Evolutionary conservation across 768 basidiomycete species (phyloP).

Genomic region (Rhodotorula toruloides): DNA sequence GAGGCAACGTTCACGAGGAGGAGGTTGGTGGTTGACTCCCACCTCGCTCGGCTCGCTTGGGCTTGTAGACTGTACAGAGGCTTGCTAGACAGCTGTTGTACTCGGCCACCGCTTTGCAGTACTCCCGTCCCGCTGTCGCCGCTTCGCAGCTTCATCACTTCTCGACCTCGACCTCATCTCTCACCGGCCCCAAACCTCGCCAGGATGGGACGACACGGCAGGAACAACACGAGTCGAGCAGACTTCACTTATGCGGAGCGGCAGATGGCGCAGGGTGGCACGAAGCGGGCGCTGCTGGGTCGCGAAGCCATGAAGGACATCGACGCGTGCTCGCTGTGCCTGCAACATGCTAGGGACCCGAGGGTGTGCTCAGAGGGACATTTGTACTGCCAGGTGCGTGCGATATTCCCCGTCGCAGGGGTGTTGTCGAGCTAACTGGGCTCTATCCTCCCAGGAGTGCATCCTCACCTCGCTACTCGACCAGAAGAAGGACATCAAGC

Average conservation of each 20-base stretch:
- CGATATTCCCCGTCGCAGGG: neutral
- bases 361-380: constrained; percentile 79
- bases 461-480: constrained; percentile 74
- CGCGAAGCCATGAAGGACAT: constrained; percentile 52
- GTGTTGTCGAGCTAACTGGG: neutral
- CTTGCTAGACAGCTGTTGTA: too few species aligned
- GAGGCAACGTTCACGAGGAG: too few species aligned
- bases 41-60: too few species aligned
- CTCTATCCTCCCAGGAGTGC: constrained; percentile 75
- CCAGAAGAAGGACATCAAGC: constrained; percentile 89
- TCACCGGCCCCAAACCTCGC: neutral
- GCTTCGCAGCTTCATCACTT: too few species aligned
- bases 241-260: constrained; percentile 23
- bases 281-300: constrained; percentile 15
- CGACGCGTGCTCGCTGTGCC: constrained; percentile 76
- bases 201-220: constrained; percentile 13
- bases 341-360: constrained; percentile 75
- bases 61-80: too few species aligned
- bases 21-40: too few species aligned
- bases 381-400: constrained; percentile 65
- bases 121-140: neutral
- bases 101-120: neutral
- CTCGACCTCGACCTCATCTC: neutral
- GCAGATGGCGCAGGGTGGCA: constrained; percentile 6
- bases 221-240: constrained; percentile 15